A percentile compares a stretch with the other conserved stretches of the same genome.
Conservation (phyloP, 2,329 filamentous ascomycete genomes). For the Alternaria sp. region DNA sequence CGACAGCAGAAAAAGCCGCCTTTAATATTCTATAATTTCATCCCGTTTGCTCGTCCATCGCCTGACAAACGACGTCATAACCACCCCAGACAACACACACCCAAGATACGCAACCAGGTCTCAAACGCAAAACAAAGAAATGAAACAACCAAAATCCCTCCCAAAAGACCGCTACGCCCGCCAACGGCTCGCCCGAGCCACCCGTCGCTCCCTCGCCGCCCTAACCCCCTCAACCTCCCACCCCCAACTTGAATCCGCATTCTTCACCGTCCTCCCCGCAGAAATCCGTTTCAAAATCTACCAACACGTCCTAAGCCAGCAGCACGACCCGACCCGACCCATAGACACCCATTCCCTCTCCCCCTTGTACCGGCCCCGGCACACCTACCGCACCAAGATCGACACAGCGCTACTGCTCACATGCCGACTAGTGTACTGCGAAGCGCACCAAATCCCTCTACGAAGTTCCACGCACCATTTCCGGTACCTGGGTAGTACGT, state of each 20-base stretch:
- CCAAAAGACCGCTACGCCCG: slow-evolving; percentile 22
- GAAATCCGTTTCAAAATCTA: slow-evolving; percentile 36
- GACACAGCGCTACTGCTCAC: slow-evolving; percentile 49
- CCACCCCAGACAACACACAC: background rate
- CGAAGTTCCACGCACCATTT: slow-evolving; percentile 40
- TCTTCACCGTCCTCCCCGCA: slow-evolving; percentile 36
- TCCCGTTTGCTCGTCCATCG: background rate
- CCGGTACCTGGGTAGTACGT: slow-evolving; percentile 14
- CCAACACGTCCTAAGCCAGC: slow-evolving; percentile 28
- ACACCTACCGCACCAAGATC: slow-evolving; percentile 41
- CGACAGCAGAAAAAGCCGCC: too few species aligned
- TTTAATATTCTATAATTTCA: too few species aligned
- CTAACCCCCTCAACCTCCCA: slow-evolving; percentile 31
- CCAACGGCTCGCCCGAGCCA: slow-evolving; percentile 24
- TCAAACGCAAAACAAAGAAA: background rate
- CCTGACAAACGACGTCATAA: background rate
- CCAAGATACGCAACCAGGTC: background rate
- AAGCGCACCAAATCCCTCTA: slow-evolving; percentile 50
- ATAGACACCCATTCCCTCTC: slow-evolving; percentile 20
- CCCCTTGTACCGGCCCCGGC: slow-evolving; percentile 32
- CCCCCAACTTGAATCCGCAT: slow-evolving; percentile 31
- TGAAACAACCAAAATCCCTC: slow-evolving; percentile 5
- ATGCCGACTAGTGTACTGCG: slow-evolving; percentile 52
- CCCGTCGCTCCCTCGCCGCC: slow-evolving; percentile 26
- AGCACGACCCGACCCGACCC: slow-evolving; percentile 13